phyloP scores from a whole-genome alignment of 1,284 basidiomycete species.

The Neotropicomus parvogracilis region DNA sequence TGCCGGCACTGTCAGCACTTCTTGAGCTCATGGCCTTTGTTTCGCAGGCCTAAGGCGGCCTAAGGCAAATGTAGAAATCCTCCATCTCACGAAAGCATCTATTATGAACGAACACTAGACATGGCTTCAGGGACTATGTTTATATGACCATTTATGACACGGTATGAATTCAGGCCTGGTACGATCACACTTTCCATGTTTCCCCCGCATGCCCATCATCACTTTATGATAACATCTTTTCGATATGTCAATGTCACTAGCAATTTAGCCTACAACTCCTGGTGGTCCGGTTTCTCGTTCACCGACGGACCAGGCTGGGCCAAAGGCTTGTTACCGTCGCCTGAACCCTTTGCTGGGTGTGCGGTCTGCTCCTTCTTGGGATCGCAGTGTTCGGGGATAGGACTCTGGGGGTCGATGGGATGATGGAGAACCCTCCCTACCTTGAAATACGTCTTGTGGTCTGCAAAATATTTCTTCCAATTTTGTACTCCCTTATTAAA shows the following conservation, averaged over 20 bases:
- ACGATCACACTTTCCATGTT: slow-evolving; percentile 26
- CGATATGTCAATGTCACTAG: slow-evolving; percentile 13
- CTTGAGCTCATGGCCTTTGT: slow-evolving; percentile 28
- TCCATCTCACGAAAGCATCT: not conserved
- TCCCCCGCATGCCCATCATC: slow-evolving; percentile 22
- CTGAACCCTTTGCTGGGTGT: slow-evolving; percentile 12
- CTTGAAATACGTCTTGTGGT: slow-evolving; percentile 74
- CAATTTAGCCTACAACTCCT: slow-evolving; percentile 37
- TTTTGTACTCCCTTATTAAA: slow-evolving; percentile 64
- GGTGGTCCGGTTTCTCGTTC: slow-evolving; percentile 25
- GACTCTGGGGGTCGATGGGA: slow-evolving; percentile 75
- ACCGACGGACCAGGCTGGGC: slow-evolving; percentile 11
- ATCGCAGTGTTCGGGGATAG: slow-evolving; percentile 78
- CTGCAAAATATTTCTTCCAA: slow-evolving; percentile 87
- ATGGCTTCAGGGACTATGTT: slow-evolving; percentile 21
- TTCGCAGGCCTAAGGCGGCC: slow-evolving; percentile 33
- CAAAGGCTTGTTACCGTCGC: slow-evolving; percentile 9
- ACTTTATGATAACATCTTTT: slow-evolving; percentile 20
- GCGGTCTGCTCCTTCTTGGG: slow-evolving; percentile 46
- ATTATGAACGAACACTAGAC: not conserved
- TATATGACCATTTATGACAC: slow-evolving; percentile 33
- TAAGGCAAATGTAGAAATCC: slow-evolving; percentile 24
- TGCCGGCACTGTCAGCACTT: slow-evolving; percentile 16
- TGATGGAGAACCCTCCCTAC: slow-evolving; percentile 73
- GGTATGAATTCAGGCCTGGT: slow-evolving; percentile 10